Base-by-base conservation (phyloP, 208 protist genomes). In the Trypanosoma grayi region DNA sequence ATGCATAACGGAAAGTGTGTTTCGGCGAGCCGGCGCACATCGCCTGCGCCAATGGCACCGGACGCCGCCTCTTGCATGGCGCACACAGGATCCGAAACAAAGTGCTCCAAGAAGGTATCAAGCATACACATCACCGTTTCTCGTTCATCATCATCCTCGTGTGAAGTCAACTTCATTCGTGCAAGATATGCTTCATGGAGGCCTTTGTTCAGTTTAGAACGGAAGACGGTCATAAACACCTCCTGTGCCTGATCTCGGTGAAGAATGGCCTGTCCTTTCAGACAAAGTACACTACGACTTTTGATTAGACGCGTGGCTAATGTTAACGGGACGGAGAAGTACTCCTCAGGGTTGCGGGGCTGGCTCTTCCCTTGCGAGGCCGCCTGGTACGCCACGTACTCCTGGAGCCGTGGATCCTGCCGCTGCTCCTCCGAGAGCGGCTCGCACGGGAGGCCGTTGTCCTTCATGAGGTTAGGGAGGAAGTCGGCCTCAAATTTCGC, bases 1-100 rank as follows among this genome's bases (percentile, higher is more conserved):
- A 97, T 97, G 76, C 92, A 97, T 18, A 85, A 78, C n/a, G 92
- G 89, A 60, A 95, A 95, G 70, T 97, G 92, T 27, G 77, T 82
- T 61, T 87, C 75, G 9, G 92, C 83, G 10, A 94, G 71, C 16
- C 75, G 51, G 46, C 77, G 81, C 30, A 97, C 86, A 60, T 97
- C 91, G 25, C 79, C 75, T 8, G 76, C 81, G 25, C 61, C 52
- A 52, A 95, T 72, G n/a, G 73, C 52, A 14, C 84, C 85, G 30
- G 65, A 64, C 41, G 72, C 59, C 1, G 75, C 80, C 54, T 91
- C 81, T 68, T 81, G 51, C 58, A 91, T 52, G 10, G 45, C 70
- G 65, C 81, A 77, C 13, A 58, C 47, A 8, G 85, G 79, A 59
- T 90, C 83, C 7, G 77, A 66, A 28, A 95, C 75, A 61, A 95